Evolutionary conservation across 2,329 filamentous ascomycete species (phyloP).

Genomic region (Epichloe sibirici): DNA sequence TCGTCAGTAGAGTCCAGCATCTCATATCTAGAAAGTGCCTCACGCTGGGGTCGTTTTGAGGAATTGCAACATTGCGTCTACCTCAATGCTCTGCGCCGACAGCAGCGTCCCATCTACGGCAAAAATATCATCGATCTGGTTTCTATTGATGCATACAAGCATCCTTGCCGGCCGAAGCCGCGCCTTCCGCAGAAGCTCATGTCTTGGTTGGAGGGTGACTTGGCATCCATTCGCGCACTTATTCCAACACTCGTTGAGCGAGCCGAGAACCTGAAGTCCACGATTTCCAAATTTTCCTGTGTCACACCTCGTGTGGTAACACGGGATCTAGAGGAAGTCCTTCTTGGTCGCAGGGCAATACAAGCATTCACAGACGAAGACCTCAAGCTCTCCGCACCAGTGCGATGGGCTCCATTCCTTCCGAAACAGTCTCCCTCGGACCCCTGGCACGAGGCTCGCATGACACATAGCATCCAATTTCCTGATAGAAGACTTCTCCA

Average conservation of each 20-base stretch:
- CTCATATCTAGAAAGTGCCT: constrained; percentile 58
- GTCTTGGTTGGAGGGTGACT: constrained; percentile 65
- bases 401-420: constrained; percentile 43
- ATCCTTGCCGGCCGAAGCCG: constrained; percentile 48
- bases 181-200: constrained; percentile 50
- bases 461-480: constrained; percentile 89
- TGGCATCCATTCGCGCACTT: constrained; percentile 49
- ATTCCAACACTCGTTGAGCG: constrained; percentile 66
- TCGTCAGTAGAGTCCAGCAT: constrained; percentile 58
- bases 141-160: constrained; percentile 48
- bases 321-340: constrained; percentile 56
- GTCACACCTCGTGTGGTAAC: constrained; percentile 83
- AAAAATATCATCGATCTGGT: constrained; percentile 65
- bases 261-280: constrained; percentile 58
- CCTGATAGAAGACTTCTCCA: constrained; percentile 93
- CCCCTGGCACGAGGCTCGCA: constrained; percentile 86
- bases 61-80: constrained; percentile 73
- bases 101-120: constrained; percentile 72
- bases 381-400: constrained; percentile 43
- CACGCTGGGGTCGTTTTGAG: constrained; percentile 57
- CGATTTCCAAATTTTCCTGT: constrained; percentile 80
- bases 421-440: constrained; percentile 50
- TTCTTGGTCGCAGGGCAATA: constrained; percentile 50
- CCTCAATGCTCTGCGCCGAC: constrained; percentile 67
- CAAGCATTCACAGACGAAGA: constrained; percentile 44